These are phyloP conservation scores for Jamesozyma gamospora DNA, from an alignment of 805 yeast genomes.

Conservation along the genomic window DNA sequence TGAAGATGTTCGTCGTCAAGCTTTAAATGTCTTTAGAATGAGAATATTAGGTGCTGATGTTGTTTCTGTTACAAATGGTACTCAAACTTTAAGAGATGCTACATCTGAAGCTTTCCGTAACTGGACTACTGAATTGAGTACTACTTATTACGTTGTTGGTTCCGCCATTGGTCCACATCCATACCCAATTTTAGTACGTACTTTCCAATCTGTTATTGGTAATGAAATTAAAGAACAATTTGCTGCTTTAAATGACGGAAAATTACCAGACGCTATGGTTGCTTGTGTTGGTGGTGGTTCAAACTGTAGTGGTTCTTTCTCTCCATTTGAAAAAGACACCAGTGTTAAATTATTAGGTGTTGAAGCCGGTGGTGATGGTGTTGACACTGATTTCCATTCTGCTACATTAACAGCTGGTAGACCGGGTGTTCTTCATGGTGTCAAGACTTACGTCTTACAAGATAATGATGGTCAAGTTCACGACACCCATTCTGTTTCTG, in stretches of 20 bases:
- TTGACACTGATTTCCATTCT: constrained; percentile 79
- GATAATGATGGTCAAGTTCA: constrained; percentile 90
- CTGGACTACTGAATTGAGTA: constrained; percentile 83
- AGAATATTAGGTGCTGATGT: constrained; percentile 92
- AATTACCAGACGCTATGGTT: constrained; percentile 84
- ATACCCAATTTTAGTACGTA: constrained; percentile 93
- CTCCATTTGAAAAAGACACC: constrained; percentile 78
- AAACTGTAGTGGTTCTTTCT: constrained; percentile 90
- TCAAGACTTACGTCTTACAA: constrained; percentile 86
- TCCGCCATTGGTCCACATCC: constrained; percentile 99
- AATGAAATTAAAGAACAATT: constrained; percentile 89
- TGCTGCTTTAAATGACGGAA: constrained; percentile 64
- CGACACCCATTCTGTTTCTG: constrained; percentile 96
- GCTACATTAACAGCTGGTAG: constrained; percentile 93
- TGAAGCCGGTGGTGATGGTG: constrained; percentile 98
- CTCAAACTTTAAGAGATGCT: constrained; percentile 93
- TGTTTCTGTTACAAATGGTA: constrained; percentile 87
- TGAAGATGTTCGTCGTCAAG: constrained; percentile 97
- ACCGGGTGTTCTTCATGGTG: constrained; percentile 98
- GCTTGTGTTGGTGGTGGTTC: constrained; percentile 99
- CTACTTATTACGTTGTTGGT: constrained; percentile 93
- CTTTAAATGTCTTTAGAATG: constrained; percentile 96
- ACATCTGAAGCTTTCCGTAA: constrained; percentile 92
- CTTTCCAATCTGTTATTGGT: constrained; percentile 97
- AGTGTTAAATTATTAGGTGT: constrained; percentile 81